Evolutionary conservation across 106 monocot species (phyloP), one percentile per base, ranked within the genome.

Genomic region (Dendrobium catenatum): DNA sequence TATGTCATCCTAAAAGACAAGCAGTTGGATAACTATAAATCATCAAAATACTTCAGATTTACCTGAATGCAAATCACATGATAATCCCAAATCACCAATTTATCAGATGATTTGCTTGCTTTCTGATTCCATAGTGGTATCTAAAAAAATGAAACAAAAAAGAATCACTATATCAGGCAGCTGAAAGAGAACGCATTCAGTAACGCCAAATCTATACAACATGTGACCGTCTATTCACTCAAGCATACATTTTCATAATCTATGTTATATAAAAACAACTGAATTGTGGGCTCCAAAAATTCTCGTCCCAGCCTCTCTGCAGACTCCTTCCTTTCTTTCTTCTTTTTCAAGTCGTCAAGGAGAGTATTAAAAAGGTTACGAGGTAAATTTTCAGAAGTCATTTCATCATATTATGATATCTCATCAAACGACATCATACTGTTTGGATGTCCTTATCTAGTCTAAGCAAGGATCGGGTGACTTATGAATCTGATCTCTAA

Each of bases 51-150:
- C n/a, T 76, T 46, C 48, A 76, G 15, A 49, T 55, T 86, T 81
- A 96, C 96, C 93, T 96, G 93, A 86, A 93, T 84, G 80, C 96
- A 96, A 47, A 96, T 88, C 26, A 93, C 96, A 91, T 96, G 96
- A 84, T 96, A 96, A 85, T 96, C 96, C 96, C 96, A 96, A 66
- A 93, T 24, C 67, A 93, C 93, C 72, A 96, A 83, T 7, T 91
- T 91, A 85, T 91, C 91, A 49, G 46, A 41, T 78, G 64, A 70
- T 82, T 88, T 80, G 81, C 96, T 93, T 37, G 96, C 88, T 55
- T 96, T 96, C 49, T 96, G 96, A 83, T 79, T 66, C 91, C 91
- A 96, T 16, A 96, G 70, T 11, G 96, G 96, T 82, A 91, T 84
- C 96, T 96, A 68, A 46, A 78, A 78, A 84, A 61, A 29, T 74